phyloP scores from a whole-genome alignment of 78 protist species.

The Speleostelium caveatum region DNA sequence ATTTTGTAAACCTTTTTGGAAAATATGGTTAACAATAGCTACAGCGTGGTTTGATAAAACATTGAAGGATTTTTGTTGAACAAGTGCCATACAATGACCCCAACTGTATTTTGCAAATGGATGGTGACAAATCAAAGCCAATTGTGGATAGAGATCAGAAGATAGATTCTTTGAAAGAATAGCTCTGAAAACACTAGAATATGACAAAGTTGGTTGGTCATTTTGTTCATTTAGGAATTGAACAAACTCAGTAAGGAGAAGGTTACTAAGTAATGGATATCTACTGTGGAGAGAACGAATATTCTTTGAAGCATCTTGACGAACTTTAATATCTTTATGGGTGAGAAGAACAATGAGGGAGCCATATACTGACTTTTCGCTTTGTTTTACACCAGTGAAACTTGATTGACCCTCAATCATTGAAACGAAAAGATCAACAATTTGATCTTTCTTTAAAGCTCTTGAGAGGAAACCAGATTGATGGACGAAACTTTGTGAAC shows the following conservation, averaged over 20 bases:
- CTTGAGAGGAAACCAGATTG: slow-evolving; percentile 24
- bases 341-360: background rate
- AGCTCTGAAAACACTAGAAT: slow-evolving; percentile 24
- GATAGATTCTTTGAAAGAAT: slow-evolving; percentile 14
- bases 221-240: background rate
- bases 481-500: slow-evolving; percentile 20
- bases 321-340: slow-evolving; percentile 22
- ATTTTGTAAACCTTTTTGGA: slow-evolving; percentile 29
- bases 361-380: slow-evolving; percentile 19
- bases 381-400: slow-evolving; percentile 8
- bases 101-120: slow-evolving; percentile 26
- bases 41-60: background rate
- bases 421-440: background rate
- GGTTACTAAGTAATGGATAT: slow-evolving; percentile 1
- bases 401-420: background rate
- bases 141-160: slow-evolving; percentile 7
- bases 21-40: slow-evolving; percentile 15
- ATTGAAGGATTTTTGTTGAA: background rate
- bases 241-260: slow-evolving; percentile 23
- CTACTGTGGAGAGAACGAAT: background rate
- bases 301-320: background rate
- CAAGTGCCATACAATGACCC: slow-evolving; percentile 1
- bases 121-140: slow-evolving; percentile 13
- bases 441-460: slow-evolving; percentile 23
- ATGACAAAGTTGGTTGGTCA: background rate